phyloP scores from a whole-genome alignment of 768 basidiomycete species.

The Arthromyces matolae region DNA sequence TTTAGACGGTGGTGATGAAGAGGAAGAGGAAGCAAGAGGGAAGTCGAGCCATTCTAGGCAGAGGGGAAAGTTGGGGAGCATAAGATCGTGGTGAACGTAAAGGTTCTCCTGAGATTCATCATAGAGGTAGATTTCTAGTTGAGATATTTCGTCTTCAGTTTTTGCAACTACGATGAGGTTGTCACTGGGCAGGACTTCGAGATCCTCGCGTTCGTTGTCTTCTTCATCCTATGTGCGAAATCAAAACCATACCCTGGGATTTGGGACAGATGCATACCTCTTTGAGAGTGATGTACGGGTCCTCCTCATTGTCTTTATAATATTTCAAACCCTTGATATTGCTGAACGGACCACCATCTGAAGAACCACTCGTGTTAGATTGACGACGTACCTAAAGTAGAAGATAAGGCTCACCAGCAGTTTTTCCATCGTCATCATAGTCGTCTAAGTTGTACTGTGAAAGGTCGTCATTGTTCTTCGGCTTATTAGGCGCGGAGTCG shows the following conservation, averaged over 20 bases:
- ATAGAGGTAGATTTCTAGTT: constrained; percentile 94
- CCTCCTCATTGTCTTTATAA: constrained; percentile 87
- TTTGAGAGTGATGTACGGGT: constrained; percentile 96
- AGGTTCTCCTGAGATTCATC: constrained; percentile 89
- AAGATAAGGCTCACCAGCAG: constrained; percentile 26
- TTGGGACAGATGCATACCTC: constrained; percentile 51
- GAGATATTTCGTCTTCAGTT: constrained; percentile 95
- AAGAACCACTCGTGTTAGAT: constrained; percentile 11
- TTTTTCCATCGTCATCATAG: constrained; percentile 76
- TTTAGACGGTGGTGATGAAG: constrained; percentile 26
- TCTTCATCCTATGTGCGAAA: constrained; percentile 46
- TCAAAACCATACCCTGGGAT: constrained; percentile 8
- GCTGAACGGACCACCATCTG: constrained; percentile 80
- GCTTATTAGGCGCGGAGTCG: constrained; percentile 36
- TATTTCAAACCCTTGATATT: constrained; percentile 94
- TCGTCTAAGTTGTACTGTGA: constrained; percentile 86
- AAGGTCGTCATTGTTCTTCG: constrained; percentile 67
- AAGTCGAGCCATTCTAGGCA: constrained; percentile 99
- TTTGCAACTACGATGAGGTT: constrained; percentile 90
- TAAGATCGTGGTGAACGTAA: constrained; percentile 95
- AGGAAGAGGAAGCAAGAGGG: constrained; percentile 59
- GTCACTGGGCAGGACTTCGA: constrained; percentile 86
- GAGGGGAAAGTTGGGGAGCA: constrained; percentile 95
- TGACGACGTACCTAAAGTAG: constrained; percentile 1
- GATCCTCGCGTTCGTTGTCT: constrained; percentile 83